These are phyloP conservation scores for Aspergillus haitiensis DNA, from an alignment of 495 filamentous ascomycete genomes.

Conservation along the genomic window DNA sequence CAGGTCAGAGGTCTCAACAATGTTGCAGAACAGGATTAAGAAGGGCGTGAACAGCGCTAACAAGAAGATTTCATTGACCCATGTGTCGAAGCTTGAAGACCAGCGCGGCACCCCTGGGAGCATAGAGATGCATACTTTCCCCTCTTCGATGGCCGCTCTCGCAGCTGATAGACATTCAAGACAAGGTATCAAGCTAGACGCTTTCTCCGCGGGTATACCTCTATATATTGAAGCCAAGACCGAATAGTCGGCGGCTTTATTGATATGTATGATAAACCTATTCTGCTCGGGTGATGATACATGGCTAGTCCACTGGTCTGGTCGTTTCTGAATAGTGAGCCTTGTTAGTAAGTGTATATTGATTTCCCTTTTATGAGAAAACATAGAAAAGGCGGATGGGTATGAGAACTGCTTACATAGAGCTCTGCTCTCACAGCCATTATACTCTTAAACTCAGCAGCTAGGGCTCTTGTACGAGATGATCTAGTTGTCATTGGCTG, in stretches of 20 bases:
- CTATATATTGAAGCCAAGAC: background rate
- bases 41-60: background rate
- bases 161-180: background rate
- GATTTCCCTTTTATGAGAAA: background rate
- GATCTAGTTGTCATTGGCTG: conserved; percentile 8
- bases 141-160: background rate
- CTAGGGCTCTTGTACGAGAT: conserved; percentile 16
- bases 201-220: background rate
- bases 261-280: background rate
- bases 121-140: background rate
- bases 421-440: background rate
- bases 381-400: background rate
- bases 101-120: background rate
- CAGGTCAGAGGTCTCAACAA: background rate
- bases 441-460: background rate
- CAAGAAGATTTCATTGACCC: background rate
- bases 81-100: background rate
- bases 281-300: background rate
- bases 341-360: background rate
- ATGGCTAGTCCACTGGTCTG: background rate
- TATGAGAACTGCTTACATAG: background rate
- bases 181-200: background rate
- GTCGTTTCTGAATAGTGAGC: background rate
- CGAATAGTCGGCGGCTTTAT: background rate
- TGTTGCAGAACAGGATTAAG: background rate